Percentiles rank a stretch among this genome's conserved stretches.
These are phyloP conservation scores for Fusarium sp. DNA, from an alignment of 2,329 filamentous ascomycete species.

Conservation along the genomic window DNA sequence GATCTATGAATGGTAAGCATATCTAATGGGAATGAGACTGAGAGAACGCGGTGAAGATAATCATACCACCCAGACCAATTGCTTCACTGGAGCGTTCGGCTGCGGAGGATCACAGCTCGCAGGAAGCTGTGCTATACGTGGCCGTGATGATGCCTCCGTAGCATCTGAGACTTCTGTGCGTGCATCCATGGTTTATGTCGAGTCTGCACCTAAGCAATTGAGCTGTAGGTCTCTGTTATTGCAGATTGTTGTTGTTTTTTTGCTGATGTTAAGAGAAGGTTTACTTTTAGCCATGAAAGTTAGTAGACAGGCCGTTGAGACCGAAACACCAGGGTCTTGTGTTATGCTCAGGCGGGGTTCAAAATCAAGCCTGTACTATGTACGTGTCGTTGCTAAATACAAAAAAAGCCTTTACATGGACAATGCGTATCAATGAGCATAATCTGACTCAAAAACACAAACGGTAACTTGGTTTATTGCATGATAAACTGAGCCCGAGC, in stretches of 20 bases:
- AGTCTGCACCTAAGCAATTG: not conserved
- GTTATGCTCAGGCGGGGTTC: slow-evolving; percentile 23
- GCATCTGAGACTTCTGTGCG: slow-evolving; percentile 42
- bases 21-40: not conserved
- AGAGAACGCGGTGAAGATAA: not conserved
- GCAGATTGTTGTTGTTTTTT: not conserved
- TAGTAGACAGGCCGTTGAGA: not conserved
- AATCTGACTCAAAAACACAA: not conserved
- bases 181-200: slow-evolving; percentile 38
- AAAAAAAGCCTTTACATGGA: not conserved
- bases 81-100: slow-evolving; percentile 74
- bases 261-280: slow-evolving; percentile 8
- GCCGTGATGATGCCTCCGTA: slow-evolving; percentile 44
- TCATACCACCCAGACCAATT: slow-evolving; percentile 86
- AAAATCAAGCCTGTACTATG: slow-evolving; percentile 1
- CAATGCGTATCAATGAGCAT: not conserved
- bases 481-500: not conserved
- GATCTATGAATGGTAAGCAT: slow-evolving; percentile 62
- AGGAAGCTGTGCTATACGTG: slow-evolving; percentile 70
- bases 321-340: slow-evolving; percentile 18
- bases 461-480: not conserved
- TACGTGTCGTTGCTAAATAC: slow-evolving; percentile 7
- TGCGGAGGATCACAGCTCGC: slow-evolving; percentile 87
- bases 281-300: not conserved
- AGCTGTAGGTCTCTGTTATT: not conserved